A percentile compares a stretch with the other conserved stretches of the same genome.
phyloP scores from a whole-genome alignment of 805 yeast species.

The Wickerhamiella kurtzmanii region DNA sequence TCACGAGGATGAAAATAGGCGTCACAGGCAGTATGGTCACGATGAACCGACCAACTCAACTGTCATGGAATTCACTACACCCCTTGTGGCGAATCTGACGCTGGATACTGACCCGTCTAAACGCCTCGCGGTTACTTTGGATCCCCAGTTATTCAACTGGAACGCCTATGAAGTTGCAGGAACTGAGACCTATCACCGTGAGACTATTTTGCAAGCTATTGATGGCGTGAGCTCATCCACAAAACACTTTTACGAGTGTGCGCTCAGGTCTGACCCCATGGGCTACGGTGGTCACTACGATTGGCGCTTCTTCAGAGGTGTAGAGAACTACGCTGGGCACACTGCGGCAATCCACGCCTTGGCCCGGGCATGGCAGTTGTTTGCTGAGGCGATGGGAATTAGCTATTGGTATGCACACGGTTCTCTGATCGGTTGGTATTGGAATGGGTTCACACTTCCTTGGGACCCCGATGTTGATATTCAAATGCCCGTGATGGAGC shows the following conservation, averaged over 20 bases:
- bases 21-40: slow-evolving; percentile 14
- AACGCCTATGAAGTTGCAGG: slow-evolving; percentile 3
- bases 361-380: slow-evolving; percentile 35
- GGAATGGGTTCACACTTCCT: slow-evolving; percentile 39
- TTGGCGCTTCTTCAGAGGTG: slow-evolving; percentile 49
- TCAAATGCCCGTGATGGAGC: slow-evolving; percentile 38
- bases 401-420: slow-evolving; percentile 39
- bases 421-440: slow-evolving; percentile 36
- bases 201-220: slow-evolving; percentile 3
- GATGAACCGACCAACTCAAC: slow-evolving; percentile 5
- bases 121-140: neutral
- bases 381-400: slow-evolving; percentile 32
- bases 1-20: slow-evolving; percentile 1
- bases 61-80: neutral
- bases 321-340: slow-evolving; percentile 27
- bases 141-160: neutral
- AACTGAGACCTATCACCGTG: neutral
- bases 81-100: slow-evolving; percentile 2
- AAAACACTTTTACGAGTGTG: slow-evolving; percentile 11
- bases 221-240: slow-evolving; percentile 2
- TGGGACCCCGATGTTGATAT: slow-evolving; percentile 41
- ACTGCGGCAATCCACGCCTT: slow-evolving; percentile 36
- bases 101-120: neutral
- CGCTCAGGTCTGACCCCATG: neutral
- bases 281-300: slow-evolving; percentile 34